phyloP scores from a whole-genome alignment of 768 basidiomycete species.

The Agrocybe praecox region DNA sequence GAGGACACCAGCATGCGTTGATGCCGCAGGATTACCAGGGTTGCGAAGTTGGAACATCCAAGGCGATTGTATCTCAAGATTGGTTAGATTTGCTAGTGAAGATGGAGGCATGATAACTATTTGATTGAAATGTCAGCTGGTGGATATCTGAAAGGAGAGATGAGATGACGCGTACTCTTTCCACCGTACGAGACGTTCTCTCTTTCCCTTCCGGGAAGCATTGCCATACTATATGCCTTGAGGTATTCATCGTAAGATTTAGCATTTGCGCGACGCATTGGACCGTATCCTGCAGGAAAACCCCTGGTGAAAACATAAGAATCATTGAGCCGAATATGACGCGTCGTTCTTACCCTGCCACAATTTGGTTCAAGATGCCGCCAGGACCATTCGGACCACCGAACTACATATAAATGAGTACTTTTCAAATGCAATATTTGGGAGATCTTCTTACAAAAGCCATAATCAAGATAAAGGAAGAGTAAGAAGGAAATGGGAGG shows the following conservation, averaged over 20 bases:
- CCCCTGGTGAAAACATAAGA: constrained; percentile 39
- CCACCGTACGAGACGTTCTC: constrained; percentile 96
- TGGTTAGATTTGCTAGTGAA: constrained; percentile 84
- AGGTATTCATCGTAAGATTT: constrained; percentile 90
- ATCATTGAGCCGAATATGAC: constrained; percentile 8
- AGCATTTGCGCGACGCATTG: constrained; percentile 53
- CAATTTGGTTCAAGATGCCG: constrained; percentile 66
- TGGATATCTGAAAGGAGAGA: constrained; percentile 5
- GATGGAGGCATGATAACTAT: constrained; percentile 98
- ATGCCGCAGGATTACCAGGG: constrained; percentile 80
- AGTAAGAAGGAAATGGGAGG: constrained; percentile 7
- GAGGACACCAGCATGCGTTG: constrained; percentile 95
- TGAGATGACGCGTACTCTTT: constrained; percentile 66
- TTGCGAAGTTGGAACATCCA: constrained; percentile 98
- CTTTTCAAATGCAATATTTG: constrained; percentile 1
- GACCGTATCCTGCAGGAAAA: constrained; percentile 52
- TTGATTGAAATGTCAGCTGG: constrained; percentile 5
- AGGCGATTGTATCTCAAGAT: constrained; percentile 85
- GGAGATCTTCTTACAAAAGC: constrained; percentile 46
- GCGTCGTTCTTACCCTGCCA: constrained; percentile 51
- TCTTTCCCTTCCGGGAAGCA: constrained; percentile 85
- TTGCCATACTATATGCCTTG: constrained; percentile 93
- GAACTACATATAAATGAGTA: constrained; percentile 27
- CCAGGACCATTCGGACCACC: constrained; percentile 55
- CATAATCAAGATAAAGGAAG: constrained; percentile 30